Evolutionary conservation across 225 moss, liverwort and hornwort genomes (phyloP).

Genomic region (Straminergon stramineum): DNA sequence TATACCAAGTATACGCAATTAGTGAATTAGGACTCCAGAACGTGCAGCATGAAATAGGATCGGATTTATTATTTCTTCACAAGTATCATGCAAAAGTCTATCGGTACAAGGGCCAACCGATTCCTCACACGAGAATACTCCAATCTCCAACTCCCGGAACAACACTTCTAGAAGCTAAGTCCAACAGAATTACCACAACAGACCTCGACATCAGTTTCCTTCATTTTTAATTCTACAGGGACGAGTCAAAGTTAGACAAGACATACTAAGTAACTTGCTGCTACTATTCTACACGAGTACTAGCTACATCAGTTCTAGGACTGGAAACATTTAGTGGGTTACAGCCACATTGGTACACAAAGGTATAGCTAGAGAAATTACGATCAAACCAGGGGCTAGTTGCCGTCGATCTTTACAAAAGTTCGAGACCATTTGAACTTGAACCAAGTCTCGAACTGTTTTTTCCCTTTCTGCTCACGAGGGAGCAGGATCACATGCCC

Average conservation of each 20-base stretch:
- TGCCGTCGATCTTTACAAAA: not conserved
- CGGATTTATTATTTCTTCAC: not conserved
- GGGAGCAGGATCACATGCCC: constrained; percentile 15
- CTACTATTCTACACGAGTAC: not conserved
- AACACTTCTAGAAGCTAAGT: not conserved
- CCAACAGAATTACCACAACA: not conserved
- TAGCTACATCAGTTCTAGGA: not conserved
- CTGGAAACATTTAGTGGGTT: not conserved
- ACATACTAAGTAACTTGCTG: not conserved
- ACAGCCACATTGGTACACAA: not conserved
- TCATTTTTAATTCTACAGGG: not conserved
- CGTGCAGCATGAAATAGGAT: not conserved
- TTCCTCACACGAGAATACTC: not conserved
- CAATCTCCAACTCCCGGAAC: not conserved
- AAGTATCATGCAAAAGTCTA: not conserved
- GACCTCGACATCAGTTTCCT: not conserved
- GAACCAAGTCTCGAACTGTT: not conserved
- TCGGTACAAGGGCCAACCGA: not conserved
- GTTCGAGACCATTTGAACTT: not conserved
- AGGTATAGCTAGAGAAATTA: not conserved
- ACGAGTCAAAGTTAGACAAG: not conserved
- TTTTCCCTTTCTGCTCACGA: not conserved
- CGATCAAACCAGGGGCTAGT: not conserved
- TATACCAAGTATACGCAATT: not conserved
- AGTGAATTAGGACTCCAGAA: not conserved